A percentile compares a stretch with the other conserved stretches of the same genome.
These are phyloP conservation scores for Teunomyces funiuensis DNA, from an alignment of 805 yeast genomes.

Conservation along the genomic window DNA sequence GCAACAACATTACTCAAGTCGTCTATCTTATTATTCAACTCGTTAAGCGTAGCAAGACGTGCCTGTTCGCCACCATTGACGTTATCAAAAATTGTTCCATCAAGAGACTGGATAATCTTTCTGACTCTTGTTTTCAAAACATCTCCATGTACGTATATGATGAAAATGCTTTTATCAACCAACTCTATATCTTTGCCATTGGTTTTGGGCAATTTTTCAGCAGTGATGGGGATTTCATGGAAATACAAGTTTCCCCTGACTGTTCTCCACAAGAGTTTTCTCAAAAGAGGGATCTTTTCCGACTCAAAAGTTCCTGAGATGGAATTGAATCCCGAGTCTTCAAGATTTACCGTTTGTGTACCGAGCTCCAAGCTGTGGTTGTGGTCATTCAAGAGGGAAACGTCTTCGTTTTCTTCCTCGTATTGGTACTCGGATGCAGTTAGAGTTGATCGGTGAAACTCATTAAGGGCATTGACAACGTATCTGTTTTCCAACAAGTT, in stretches of 20 bases:
- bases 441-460: slow-evolving; percentile 30
- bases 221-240: slow-evolving; percentile 35
- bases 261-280: slow-evolving; percentile 44
- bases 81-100: slow-evolving; percentile 38
- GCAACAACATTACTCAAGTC: slow-evolving; percentile 35
- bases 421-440: slow-evolving; percentile 5
- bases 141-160: slow-evolving; percentile 43
- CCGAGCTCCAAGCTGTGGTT: slow-evolving; percentile 24
- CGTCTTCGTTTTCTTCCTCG: slow-evolving; percentile 29
- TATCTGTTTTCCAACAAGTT: slow-evolving; percentile 34
- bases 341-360: slow-evolving; percentile 19
- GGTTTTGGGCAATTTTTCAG: slow-evolving; percentile 16
- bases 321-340: slow-evolving; percentile 28
- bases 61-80: slow-evolving; percentile 29
- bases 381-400: slow-evolving; percentile 25
- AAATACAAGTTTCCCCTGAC: slow-evolving; percentile 43
- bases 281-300: slow-evolving; percentile 35
- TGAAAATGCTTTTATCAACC: slow-evolving; percentile 35
- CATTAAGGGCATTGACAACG: slow-evolving; percentile 31
- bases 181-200: slow-evolving; percentile 14
- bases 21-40: slow-evolving; percentile 30
- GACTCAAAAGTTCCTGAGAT: slow-evolving; percentile 37
- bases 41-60: slow-evolving; percentile 26
- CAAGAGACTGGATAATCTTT: slow-evolving; percentile 37
- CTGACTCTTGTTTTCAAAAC: slow-evolving; percentile 33